Conservation (phyloP, 305 asterid genomes). For the Fraxinus velutina region DNA sequence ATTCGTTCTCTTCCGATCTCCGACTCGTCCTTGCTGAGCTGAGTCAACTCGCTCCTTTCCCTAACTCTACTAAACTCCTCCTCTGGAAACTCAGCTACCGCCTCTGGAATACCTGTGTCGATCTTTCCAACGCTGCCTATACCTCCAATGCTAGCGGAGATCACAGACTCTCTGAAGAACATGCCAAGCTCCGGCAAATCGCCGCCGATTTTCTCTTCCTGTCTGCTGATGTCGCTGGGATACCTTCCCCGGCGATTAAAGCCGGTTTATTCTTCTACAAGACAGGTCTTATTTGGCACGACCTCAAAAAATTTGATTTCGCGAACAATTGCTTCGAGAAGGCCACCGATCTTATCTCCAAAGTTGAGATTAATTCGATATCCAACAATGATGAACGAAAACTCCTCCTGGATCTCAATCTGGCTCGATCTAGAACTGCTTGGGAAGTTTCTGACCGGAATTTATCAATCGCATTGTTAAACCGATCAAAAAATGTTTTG, state of each 20-base stretch:
- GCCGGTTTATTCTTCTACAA: slow-evolving; percentile 73
- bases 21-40: too few relatives aligned
- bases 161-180: slow-evolving; percentile 46
- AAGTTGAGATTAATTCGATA: slow-evolving; percentile 41
- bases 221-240: slow-evolving; percentile 58
- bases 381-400: slow-evolving; percentile 63
- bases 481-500: slow-evolving; percentile 68
- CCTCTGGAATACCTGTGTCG: slow-evolving; percentile 90
- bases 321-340: slow-evolving; percentile 84
- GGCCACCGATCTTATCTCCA: slow-evolving; percentile 75
- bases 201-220: slow-evolving; percentile 74
- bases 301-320: slow-evolving; percentile 50
- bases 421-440: slow-evolving; percentile 72
- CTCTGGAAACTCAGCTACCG: slow-evolving; percentile 93
- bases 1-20: too few relatives aligned
- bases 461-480: slow-evolving; percentile 60
- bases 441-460: slow-evolving; percentile 77
- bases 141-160: slow-evolving; percentile 12
- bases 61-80: slow-evolving; percentile 57
- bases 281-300: slow-evolving; percentile 77
- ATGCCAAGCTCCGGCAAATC: slow-evolving; percentile 77
- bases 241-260: slow-evolving; percentile 75
- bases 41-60: slow-evolving; percentile 55
- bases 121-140: slow-evolving; percentile 61
- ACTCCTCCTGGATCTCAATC: slow-evolving; percentile 59